Base-by-base conservation (phyloP, 1,139 yeast genomes). In the Hyphopichia wangnamkhiaoensis region DNA sequence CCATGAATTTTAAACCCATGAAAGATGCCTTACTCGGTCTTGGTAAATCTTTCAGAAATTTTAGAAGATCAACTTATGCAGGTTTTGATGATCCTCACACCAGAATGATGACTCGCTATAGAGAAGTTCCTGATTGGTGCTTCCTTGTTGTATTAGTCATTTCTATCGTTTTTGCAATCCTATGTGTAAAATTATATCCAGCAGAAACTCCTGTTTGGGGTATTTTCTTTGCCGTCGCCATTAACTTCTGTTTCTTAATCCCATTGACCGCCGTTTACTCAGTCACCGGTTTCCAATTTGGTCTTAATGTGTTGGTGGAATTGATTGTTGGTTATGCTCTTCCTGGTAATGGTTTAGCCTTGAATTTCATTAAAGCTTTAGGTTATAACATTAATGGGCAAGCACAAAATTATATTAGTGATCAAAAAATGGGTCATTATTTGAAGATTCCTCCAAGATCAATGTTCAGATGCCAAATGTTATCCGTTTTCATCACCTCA, bases 51-150 rank as follows among this genome's bases (percentile, higher is more conserved):
- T 23, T 33, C 14, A 33, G 14, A 15, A 24, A 53, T 42, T 40
- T 34, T 16, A 42, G 30, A 27, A 31, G 26, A 10, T 32, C 44
- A 8, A 34, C 25, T 14, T 42, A 34, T 25, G 44, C 37, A 10
- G 38, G 33, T 12, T 33, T 33, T 24, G 25, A 24, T 16, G 87
- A 81, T 48, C 77, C 84, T 0, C 83, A 79, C 46, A 68, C 77
- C 33, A 65, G 68, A 39, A 74, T 79, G 76, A 79, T 80, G 82
- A 46, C 67, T 21, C 59, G 61, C 16, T 79, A 79, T 54, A 68
- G 67, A 28, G 88, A 82, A 49, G 85, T 80, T 15, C 86, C 87
- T 10, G 82, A 79, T 43, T 75, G 77, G 76, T 78, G 79, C 72
- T 82, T 74, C 47, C 47, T 76, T 18, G 40, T 62, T 10, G 69